Percentiles rank a stretch among this genome's conserved stretches.
Conservation (phyloP, 2,329 filamentous ascomycete species). For the Aspergillus neoniger region DNA sequence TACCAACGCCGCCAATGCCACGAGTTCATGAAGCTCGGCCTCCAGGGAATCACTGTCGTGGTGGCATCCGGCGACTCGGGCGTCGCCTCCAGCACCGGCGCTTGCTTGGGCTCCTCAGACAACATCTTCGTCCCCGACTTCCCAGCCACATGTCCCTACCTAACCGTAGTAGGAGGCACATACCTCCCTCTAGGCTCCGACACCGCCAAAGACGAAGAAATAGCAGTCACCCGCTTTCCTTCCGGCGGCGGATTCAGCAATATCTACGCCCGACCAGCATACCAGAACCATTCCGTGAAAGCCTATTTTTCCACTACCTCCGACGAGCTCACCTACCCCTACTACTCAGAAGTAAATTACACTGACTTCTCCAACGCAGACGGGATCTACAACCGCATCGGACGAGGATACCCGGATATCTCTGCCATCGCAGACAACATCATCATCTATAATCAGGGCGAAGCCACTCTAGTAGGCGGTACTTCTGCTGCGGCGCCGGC, state of each 20-base stretch:
- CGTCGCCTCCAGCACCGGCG: slow-evolving; percentile 37
- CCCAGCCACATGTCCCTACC: slow-evolving; percentile 37
- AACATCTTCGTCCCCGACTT: slow-evolving; percentile 42
- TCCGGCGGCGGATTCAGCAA: slow-evolving; percentile 49
- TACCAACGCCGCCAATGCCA: slow-evolving; percentile 44
- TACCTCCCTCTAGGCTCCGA: slow-evolving; percentile 35
- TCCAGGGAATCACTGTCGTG: slow-evolving; percentile 50
- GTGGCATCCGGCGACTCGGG: slow-evolving; percentile 52
- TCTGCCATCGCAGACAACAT: slow-evolving; percentile 41
- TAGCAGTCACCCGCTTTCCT: slow-evolving; percentile 39
- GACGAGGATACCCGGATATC: slow-evolving; percentile 40
- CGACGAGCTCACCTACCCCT: slow-evolving; percentile 26
- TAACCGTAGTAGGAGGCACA: slow-evolving; percentile 45
- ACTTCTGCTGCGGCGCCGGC: slow-evolving; percentile 55
- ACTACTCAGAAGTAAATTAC: slow-evolving; percentile 37
- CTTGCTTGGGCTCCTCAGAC: slow-evolving; percentile 37
- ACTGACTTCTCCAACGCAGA: slow-evolving; percentile 29
- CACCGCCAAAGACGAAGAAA: slow-evolving; percentile 35
- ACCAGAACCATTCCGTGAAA: slow-evolving; percentile 41
- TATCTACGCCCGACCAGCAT: slow-evolving; percentile 43
- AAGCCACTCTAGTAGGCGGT: slow-evolving; percentile 29
- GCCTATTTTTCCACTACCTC: slow-evolving; percentile 35
- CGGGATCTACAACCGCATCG: slow-evolving; percentile 38
- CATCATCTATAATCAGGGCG: slow-evolving; percentile 30
- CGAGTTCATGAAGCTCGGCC: slow-evolving; percentile 53